Evolutionary conservation across 2,329 filamentous ascomycete genomes (phyloP).

Genomic region (Pyrenochaeta sp.): DNA sequence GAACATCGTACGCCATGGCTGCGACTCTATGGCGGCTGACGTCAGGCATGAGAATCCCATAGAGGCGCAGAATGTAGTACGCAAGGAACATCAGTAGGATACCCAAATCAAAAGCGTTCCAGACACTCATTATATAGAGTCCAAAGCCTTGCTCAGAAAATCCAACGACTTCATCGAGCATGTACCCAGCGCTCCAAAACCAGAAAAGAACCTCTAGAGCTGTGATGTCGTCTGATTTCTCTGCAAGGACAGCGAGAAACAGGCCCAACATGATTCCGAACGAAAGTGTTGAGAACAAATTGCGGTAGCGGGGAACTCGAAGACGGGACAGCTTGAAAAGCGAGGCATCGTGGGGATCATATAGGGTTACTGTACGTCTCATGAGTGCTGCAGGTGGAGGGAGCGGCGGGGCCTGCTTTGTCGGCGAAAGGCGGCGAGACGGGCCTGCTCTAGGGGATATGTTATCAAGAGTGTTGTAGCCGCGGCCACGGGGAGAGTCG

Average conservation of each 20-base stretch:
- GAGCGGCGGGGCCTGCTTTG: slow-evolving; percentile 35
- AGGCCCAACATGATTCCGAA: slow-evolving; percentile 84
- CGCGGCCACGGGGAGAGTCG: slow-evolving; percentile 38
- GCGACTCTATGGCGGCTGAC: slow-evolving; percentile 74
- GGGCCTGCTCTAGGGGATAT: slow-evolving; percentile 43
- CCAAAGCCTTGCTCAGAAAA: slow-evolving; percentile 98
- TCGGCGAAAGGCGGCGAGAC: slow-evolving; percentile 37
- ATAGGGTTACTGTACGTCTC: slow-evolving; percentile 82
- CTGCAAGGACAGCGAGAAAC: slow-evolving; percentile 81
- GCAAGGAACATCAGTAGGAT: slow-evolving; percentile 85
- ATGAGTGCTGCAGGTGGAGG: slow-evolving; percentile 51
- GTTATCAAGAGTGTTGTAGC: slow-evolving; percentile 31
- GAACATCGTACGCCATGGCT: slow-evolving; percentile 89
- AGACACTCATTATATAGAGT: slow-evolving; percentile 96
- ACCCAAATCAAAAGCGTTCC: slow-evolving; percentile 94
- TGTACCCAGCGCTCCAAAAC: slow-evolving; percentile 97
- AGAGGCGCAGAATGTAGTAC: slow-evolving; percentile 89
- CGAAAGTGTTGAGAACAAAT: slow-evolving; percentile 87
- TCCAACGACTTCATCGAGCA: slow-evolving; percentile 94
- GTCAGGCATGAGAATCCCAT: slow-evolving; percentile 84
- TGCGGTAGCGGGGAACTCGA: slow-evolving; percentile 89
- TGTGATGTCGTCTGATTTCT: slow-evolving; percentile 82
- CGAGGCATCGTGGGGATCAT: slow-evolving; percentile 89
- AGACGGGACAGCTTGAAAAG: slow-evolving; percentile 90
- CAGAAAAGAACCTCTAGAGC: slow-evolving; percentile 88